A percentile compares a stretch with the other conserved stretches of the same genome.
Conservation (phyloP, 177 flowering plant species). For the Telopea speciosissima region DNA sequence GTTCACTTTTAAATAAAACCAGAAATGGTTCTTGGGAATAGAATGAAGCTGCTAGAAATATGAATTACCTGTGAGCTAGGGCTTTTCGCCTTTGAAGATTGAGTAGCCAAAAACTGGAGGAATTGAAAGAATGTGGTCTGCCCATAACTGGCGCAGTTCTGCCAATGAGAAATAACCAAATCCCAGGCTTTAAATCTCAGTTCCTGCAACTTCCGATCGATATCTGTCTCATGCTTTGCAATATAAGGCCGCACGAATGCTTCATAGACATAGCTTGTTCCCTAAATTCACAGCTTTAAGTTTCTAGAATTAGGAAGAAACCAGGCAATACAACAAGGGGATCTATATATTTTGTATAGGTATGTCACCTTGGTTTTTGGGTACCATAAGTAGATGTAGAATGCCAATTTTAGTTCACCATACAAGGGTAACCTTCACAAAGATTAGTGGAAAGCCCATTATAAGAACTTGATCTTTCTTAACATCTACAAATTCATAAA, state of each 20-base stretch:
- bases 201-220: constrained; percentile 54
- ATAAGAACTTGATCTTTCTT: neutral
- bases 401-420: constrained; percentile 64
- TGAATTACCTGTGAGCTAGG: constrained; percentile 23
- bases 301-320: neutral
- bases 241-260: constrained; percentile 55
- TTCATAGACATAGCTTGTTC: constrained; percentile 58
- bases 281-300: constrained; percentile 36
- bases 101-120: constrained; percentile 45
- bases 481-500: neutral
- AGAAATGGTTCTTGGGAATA: no score
- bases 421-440: constrained; percentile 76
- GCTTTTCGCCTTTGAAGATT: constrained; percentile 21
- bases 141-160: constrained; percentile 53
- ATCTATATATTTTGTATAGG: neutral
- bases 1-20: no score
- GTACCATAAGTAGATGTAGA: constrained; percentile 76
- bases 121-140: constrained; percentile 44
- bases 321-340: no score
- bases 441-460: neutral
- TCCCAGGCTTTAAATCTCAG: constrained; percentile 54
- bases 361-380: constrained; percentile 73
- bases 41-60: neutral
- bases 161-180: constrained; percentile 42
- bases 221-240: constrained; percentile 50